These are phyloP conservation scores for Neonectria magnoliae DNA, from an alignment of 2,329 filamentous ascomycete genomes.

Conservation along the genomic window DNA sequence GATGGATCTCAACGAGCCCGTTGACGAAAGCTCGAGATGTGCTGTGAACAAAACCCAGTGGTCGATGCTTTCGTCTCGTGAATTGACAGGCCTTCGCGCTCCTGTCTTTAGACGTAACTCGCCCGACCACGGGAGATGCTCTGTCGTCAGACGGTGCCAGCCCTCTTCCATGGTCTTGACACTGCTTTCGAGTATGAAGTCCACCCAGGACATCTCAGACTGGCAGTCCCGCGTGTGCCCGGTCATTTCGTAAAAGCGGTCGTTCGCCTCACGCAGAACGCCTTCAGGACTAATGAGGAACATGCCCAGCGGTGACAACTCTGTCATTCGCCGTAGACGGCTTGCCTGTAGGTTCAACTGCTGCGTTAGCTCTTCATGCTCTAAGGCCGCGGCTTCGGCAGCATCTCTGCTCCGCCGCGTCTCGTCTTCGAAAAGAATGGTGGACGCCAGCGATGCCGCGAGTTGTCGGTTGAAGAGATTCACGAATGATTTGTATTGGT, in stretches of 20 bases:
- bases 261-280: slow-evolving; percentile 55
- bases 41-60: slow-evolving; percentile 56
- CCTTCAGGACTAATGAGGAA: slow-evolving; percentile 53
- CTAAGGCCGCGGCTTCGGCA: slow-evolving; percentile 47
- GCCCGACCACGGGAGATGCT: slow-evolving; percentile 49
- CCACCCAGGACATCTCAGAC: slow-evolving; percentile 54
- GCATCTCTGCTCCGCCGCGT: slow-evolving; percentile 59
- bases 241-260: slow-evolving; percentile 59
- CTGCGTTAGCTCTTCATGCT: slow-evolving; percentile 47
- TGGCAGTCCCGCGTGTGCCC: slow-evolving; percentile 51
- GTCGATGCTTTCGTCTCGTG: slow-evolving; percentile 50
- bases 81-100: slow-evolving; percentile 1
- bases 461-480: slow-evolving; percentile 58
- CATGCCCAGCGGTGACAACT: slow-evolving; percentile 50
- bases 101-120: slow-evolving; percentile 55
- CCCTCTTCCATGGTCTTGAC: slow-evolving; percentile 45
- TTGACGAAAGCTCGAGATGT: slow-evolving; percentile 45
- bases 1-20: slow-evolving; percentile 49
- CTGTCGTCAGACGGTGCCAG: slow-evolving; percentile 50
- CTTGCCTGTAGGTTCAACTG: slow-evolving; percentile 49
- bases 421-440: slow-evolving; percentile 73
- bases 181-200: slow-evolving; percentile 50
- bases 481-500: slow-evolving; percentile 71
- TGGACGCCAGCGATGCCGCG: slow-evolving; percentile 70
- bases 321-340: slow-evolving; percentile 50